Conservation (phyloP, 176 grass and related monocot genomes). For the Calamus simplicifolius region DNA sequence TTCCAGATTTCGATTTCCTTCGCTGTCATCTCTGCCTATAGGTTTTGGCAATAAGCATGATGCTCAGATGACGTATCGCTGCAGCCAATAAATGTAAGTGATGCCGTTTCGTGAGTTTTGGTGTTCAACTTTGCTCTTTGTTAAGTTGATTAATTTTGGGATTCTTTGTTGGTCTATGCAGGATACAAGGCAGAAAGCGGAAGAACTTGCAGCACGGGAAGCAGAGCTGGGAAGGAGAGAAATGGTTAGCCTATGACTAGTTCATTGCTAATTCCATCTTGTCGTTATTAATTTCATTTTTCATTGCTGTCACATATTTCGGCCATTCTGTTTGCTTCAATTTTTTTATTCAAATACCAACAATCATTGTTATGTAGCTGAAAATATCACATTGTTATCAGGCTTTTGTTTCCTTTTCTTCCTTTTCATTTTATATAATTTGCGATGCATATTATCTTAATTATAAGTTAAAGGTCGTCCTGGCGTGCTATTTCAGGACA, state of each 20-base stretch:
- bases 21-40: slow-evolving; percentile 31
- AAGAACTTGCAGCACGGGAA: slow-evolving; percentile 68
- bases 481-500: slow-evolving; percentile 30
- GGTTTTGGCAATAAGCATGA: slow-evolving; percentile 49
- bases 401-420: neutral
- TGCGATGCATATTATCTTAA: too few species aligned
- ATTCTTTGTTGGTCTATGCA: slow-evolving; percentile 9
- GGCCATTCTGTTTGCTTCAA: neutral
- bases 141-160: neutral
- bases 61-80: slow-evolving; percentile 55
- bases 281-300: too few species aligned
- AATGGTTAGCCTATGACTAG: slow-evolving; percentile 26
- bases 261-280: too few species aligned
- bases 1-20: slow-evolving; percentile 37
- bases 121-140: neutral
- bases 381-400: too few species aligned
- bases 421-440: slow-evolving; percentile 7
- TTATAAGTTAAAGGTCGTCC: too few species aligned
- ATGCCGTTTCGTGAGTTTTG: slow-evolving; percentile 5
- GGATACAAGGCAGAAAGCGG: slow-evolving; percentile 56
- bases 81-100: slow-evolving; percentile 56
- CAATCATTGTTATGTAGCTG: too few species aligned
- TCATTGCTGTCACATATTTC: too few species aligned
- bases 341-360: neutral
- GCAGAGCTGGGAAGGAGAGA: slow-evolving; percentile 68